Conservation (phyloP, 257 asterid species). For the Echites panduratus region DNA sequence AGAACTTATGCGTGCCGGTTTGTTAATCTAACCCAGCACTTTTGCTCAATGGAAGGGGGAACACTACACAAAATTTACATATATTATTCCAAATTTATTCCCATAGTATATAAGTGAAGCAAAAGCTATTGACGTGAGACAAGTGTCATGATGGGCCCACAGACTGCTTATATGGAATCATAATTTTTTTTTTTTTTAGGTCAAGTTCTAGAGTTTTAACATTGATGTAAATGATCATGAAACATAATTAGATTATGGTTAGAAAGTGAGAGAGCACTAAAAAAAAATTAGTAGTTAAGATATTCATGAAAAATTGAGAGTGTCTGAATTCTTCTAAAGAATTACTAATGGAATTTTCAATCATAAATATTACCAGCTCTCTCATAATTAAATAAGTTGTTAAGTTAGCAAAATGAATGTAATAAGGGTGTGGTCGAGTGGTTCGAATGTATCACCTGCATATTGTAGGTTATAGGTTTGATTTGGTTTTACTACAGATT, state of each 20-base stretch:
- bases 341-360: background rate
- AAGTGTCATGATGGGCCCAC: slow-evolving; percentile 19
- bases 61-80: background rate
- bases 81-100: background rate
- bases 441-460: too few species aligned
- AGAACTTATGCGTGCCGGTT: slow-evolving; percentile 46
- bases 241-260: slow-evolving; percentile 15
- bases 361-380: slow-evolving; percentile 15
- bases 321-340: background rate
- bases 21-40: slow-evolving; percentile 40
- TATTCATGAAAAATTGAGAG: slow-evolving; percentile 6
- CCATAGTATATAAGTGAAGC: slow-evolving; percentile 29
- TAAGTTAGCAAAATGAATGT: slow-evolving; percentile 19
- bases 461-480: too few species aligned
- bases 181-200: background rate
- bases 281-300: background rate
- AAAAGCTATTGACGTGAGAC: slow-evolving; percentile 23
- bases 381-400: slow-evolving; percentile 15
- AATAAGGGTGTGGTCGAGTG: too few species aligned
- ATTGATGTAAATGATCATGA: slow-evolving; percentile 18
- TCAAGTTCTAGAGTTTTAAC: slow-evolving; percentile 9
- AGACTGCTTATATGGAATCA: slow-evolving; percentile 20
- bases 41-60: slow-evolving; percentile 22
- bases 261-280: background rate
- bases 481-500: too few species aligned